Evolutionary conservation across 148 eudicot species (phyloP).

Genomic region (Chenopodium album): DNA sequence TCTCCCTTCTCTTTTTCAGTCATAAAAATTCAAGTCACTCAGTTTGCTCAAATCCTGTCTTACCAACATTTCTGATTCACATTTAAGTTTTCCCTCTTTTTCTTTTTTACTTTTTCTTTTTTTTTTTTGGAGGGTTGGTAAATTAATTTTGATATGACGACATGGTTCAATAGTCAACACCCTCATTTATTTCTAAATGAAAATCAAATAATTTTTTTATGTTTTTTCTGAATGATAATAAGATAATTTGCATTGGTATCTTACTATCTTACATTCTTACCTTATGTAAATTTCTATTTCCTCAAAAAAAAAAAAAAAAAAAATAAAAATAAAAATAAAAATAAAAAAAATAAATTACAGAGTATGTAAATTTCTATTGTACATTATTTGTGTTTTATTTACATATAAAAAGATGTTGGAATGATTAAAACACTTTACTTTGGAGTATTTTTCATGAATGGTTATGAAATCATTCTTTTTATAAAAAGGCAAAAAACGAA

Average conservation of each 20-base stretch:
- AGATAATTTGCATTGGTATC: no score
- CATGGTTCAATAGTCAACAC: neutral
- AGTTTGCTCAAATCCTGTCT: slow-evolving; percentile 26
- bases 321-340: no score
- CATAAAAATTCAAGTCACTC: slow-evolving; percentile 20
- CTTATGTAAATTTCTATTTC: no score
- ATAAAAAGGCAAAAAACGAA: neutral
- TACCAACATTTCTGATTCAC: slow-evolving; percentile 26
- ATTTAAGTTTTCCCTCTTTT: slow-evolving; percentile 8
- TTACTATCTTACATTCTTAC: no score
- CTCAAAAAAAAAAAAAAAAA: no score
- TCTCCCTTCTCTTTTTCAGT: slow-evolving; percentile 19
- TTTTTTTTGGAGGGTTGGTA: neutral
- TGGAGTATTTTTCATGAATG: neutral
- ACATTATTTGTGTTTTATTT: no score
- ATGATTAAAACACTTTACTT: no score
- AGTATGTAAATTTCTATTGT: no score
- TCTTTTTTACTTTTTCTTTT: neutral
- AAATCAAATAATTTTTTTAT: no score
- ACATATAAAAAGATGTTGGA: neutral
- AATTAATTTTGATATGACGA: slow-evolving; percentile 11
- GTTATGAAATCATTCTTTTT: neutral
- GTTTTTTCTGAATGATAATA: no score
- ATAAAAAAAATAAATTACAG: no score
- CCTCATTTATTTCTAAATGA: neutral